Evolutionary conservation across 352 stramenopile genomes (phyloP).

Genomic region (Aphanomyces invadans): DNA sequence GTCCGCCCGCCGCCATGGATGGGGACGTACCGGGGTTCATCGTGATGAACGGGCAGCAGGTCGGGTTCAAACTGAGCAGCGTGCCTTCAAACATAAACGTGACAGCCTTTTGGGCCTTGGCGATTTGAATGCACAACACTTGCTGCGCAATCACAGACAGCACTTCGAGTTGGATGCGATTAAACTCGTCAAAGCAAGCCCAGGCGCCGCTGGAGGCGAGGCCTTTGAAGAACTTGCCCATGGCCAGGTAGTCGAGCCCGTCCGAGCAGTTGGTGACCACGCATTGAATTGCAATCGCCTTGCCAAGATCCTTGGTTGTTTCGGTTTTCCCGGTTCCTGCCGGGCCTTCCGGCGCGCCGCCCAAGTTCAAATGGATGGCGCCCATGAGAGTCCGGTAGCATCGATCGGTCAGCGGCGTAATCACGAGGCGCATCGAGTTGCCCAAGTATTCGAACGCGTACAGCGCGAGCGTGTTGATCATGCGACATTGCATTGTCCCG

Average conservation of each 20-base stretch:
- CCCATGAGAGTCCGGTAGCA: slow-evolving; percentile 90
- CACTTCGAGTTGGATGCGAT: slow-evolving; percentile 90
- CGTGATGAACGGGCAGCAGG: slow-evolving; percentile 89
- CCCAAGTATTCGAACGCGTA: slow-evolving; percentile 92
- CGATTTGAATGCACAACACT: slow-evolving; percentile 87
- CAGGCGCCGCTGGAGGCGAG: slow-evolving; percentile 84
- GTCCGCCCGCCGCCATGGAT: too few relatives aligned
- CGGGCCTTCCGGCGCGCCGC: slow-evolving; percentile 82
- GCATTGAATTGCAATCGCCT: slow-evolving; percentile 89
- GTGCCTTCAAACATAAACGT: slow-evolving; percentile 90
- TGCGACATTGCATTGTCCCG: slow-evolving; percentile 76
- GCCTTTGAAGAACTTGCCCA: slow-evolving; percentile 93
- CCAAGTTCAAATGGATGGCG: slow-evolving; percentile 86
- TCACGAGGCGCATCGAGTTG: slow-evolving; percentile 88
- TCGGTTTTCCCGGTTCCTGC: slow-evolving; percentile 90
- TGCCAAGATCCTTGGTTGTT: slow-evolving; percentile 88
- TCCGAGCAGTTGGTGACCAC: slow-evolving; percentile 90
- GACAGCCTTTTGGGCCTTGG: slow-evolving; percentile 62
- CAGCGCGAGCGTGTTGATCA: slow-evolving; percentile 89
- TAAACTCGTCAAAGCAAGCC: slow-evolving; percentile 92
- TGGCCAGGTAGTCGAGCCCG: slow-evolving; percentile 86
- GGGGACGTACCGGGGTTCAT: slow-evolving; percentile 87
- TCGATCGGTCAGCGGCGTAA: slow-evolving; percentile 87
- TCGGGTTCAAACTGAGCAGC: slow-evolving; percentile 82
- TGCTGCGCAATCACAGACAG: slow-evolving; percentile 90